Base-by-base conservation (phyloP, 2,329 filamentous ascomycete genomes). In the Colletotrichum paranaense region DNA sequence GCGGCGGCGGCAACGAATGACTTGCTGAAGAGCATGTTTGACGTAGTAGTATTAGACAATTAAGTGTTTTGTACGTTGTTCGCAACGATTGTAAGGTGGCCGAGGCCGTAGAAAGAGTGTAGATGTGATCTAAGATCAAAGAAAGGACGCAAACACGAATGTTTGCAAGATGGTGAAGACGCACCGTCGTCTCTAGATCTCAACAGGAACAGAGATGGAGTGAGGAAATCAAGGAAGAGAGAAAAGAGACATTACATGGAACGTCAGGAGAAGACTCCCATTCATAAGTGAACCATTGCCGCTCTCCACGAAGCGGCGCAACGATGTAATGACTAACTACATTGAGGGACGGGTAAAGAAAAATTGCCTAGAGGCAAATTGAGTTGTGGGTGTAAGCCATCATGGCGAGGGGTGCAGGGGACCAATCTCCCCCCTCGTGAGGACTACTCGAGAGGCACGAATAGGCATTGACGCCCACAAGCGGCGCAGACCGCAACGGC, bases 51-150 rank as follows among this genome's bases (percentile, higher is more conserved):
- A 74, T 67, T 75, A 73, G 63, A 24, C 59, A 73, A 74, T 75
- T 75, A 77, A 53, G 24, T 26, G 14, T 62, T 57, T 12, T 35
- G 59, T 28, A 7, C 68, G 26, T 62, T 38, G 38, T 68, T 63
- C 38, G 58, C 52, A 82, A 79, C 75, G 82, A 84, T 32, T 76
- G 83, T 75, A 80, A 81, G 68, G 67, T 77, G 80, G 79, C 79
- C 81, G 75, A 82, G 71, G 80, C 80, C 80, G 38, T 62, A 72
- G 42, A 82, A 80, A 73, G 81, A 83, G 75, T 77, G 79, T 80
- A 73, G 52, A 76, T 74, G 76, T 80, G 72, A 63, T 71, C 76
- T 74, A 38, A 64, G 76, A 79, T 81, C 76, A 84, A 84, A 68
- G 83, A 84, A 82, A 76, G 77, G 77, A 77, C 76, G 77, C 75